Percentiles rank a stretch among this genome's conserved stretches.
These are phyloP conservation scores for Skeletonema marinoi DNA, from an alignment of 108 stramenopile species.

Conservation along the genomic window DNA sequence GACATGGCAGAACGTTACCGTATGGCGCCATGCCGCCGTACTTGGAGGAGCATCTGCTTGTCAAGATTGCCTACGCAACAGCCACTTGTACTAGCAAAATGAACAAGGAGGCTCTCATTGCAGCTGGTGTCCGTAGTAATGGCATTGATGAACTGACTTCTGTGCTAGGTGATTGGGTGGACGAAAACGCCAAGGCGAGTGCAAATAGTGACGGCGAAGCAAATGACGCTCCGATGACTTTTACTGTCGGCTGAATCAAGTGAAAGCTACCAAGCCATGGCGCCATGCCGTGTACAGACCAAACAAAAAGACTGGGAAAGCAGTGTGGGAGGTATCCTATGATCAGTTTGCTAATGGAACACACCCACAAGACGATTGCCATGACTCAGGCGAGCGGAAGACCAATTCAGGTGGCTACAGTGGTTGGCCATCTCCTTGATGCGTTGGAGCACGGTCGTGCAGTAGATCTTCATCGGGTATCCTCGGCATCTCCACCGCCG, in stretches of 20 bases:
- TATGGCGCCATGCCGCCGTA: constrained; percentile 73
- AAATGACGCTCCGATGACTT: not conserved
- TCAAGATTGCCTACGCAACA: constrained; percentile 63
- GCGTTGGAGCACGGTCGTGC: constrained; percentile 59
- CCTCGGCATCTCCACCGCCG: constrained; percentile 44
- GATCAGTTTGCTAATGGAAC: constrained; percentile 63
- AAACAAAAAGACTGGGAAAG: constrained; percentile 73
- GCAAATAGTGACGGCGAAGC: constrained; percentile 1
- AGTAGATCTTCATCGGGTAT: constrained; percentile 59
- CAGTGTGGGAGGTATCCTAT: constrained; percentile 78
- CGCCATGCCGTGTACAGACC: constrained; percentile 68
- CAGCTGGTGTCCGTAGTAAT: constrained; percentile 69
- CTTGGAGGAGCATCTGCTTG: constrained; percentile 65
- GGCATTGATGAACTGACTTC: constrained; percentile 57
- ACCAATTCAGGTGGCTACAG: constrained; percentile 71
- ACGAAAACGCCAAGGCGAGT: constrained; percentile 15
- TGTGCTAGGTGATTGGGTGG: constrained; percentile 56
- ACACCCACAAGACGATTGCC: constrained; percentile 67
- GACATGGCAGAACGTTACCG: constrained; percentile 53
- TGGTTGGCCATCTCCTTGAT: constrained; percentile 67
- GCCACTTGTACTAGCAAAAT: constrained; percentile 52
- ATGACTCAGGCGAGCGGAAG: constrained; percentile 67
- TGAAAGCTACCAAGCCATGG: constrained; percentile 55
- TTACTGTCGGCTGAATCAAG: constrained; percentile 20
- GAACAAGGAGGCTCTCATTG: constrained; percentile 48